Evolutionary conservation across 192 early-diverging fungal genomes (phyloP), one percentile per base, ranked within the genome.

Genomic region (Funneliformis mosseae): DNA sequence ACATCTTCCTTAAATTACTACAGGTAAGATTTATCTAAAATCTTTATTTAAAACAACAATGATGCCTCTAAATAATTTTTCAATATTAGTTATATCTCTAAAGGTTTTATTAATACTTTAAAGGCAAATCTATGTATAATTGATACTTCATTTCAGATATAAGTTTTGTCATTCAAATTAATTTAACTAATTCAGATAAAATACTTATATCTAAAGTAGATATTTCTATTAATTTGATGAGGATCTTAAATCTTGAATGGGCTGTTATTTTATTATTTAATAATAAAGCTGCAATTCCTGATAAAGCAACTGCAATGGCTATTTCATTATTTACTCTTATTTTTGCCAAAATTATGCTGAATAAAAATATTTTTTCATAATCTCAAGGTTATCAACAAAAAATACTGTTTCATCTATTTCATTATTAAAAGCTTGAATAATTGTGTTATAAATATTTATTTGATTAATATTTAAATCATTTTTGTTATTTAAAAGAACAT

Each of bases 61-160:
- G 8, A 12, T 64, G 5, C 80, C 80, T 4, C 79, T 76, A 59
- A 81, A 83, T 16, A 61, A 50, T 7, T 50, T 28, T 9, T 21
- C 41, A 9, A 23, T 45, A 7, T 1, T 6, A 38, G 77, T 80
- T 6, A 84, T 78, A 55, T 84, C 80, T 12, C 63, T n/a, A 3
- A 85, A 42, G 0, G 61, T 62, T 14, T 72, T 48, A 48, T 81
- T 63, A 1, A 84, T 8, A 79, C 68, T 39, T 85, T 72, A 75
- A 83, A 70, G 0, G 69, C 43, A 75, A 78, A 41, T 0, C 28
- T n/a, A 55, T 78, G 73, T 2, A 39, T 60, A 81, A 83, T 86
- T 25, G 80, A 69, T 11, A 67, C 75, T 81, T 87, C 82, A 72
- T 85, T 82, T 84, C 86, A 87, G 33, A 87, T 9, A 87, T 78